A percentile compares a stretch with the other conserved stretches of the same genome.
Conservation (phyloP, 345 rosid species). For the Psidium friedrichsthalianum region DNA sequence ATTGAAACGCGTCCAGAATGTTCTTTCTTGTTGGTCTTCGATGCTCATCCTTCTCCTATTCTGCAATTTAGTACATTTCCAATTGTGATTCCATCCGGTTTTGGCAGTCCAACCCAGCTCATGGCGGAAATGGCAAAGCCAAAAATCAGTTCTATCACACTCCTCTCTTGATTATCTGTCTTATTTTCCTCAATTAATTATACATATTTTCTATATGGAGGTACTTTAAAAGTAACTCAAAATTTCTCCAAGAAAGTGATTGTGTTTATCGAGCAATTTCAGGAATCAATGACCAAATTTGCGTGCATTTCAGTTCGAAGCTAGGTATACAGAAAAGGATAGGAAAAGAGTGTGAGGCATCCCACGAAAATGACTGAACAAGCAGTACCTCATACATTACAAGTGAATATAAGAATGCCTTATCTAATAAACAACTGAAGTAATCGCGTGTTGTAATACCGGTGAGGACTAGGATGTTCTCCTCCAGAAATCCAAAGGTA, state of each 20-base stretch:
- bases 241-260: neutral
- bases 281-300: neutral
- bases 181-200: neutral
- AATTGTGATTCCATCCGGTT: neutral
- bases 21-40: slow-evolving; percentile 37
- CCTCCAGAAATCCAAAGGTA: slow-evolving; percentile 6
- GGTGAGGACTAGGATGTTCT: slow-evolving; percentile 34
- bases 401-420: neutral
- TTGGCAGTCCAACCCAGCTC: neutral
- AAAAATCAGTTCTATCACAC: neutral
- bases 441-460: slow-evolving; percentile 7
- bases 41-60: slow-evolving; percentile 13
- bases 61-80: slow-evolving; percentile 3
- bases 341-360: neutral
- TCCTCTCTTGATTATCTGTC: neutral
- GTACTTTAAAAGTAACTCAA: neutral
- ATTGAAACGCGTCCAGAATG: slow-evolving; percentile 24
- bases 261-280: neutral
- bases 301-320: neutral
- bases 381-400: neutral
- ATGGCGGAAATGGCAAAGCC: neutral
- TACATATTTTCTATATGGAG: neutral
- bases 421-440: neutral
- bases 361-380: neutral
- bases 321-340: neutral